These are phyloP conservation scores for Teratosphaeria pseudoeucalypti DNA, from an alignment of 2,329 filamentous ascomycete genomes.

Conservation along the genomic window DNA sequence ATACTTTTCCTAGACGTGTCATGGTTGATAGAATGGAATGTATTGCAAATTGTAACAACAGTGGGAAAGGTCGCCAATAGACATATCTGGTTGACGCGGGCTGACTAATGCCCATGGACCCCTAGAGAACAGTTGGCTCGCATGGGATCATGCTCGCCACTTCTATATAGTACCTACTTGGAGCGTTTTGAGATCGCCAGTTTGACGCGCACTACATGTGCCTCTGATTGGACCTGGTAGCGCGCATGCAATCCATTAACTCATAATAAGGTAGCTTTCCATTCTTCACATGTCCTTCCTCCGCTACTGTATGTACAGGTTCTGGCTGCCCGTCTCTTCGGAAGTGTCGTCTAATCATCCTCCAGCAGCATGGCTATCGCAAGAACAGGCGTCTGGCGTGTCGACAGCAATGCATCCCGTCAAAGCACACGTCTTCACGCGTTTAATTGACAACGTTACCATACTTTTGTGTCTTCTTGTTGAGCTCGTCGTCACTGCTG, in stretches of 20 bases:
- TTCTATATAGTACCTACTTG: too few species aligned
- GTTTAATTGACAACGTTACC: not conserved
- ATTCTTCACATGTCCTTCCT: too few species aligned
- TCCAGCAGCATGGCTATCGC: not conserved
- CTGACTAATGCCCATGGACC: not conserved
- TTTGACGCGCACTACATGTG: not conserved
- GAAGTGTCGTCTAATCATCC: not conserved
- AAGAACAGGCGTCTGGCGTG: not conserved
- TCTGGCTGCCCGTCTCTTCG: not conserved
- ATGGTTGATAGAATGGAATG: constrained; percentile 22
- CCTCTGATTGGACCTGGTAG: not conserved
- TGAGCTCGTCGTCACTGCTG: constrained; percentile 9
- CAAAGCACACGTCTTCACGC: not conserved
- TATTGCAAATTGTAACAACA: not conserved
- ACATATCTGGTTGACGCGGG: not conserved
- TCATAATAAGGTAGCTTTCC: too few species aligned
- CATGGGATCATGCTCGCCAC: not conserved
- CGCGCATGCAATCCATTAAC: too few species aligned
- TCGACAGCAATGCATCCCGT: not conserved
- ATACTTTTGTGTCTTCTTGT: constrained; percentile 6
- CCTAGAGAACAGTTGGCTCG: not conserved
- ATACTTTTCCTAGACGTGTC: constrained; percentile 36
- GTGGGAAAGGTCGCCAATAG: not conserved
- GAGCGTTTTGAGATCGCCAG: too few species aligned
- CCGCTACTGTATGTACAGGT: too few species aligned